These are phyloP conservation scores for Ogataea nitratoaversa DNA, from an alignment of 805 yeast species.

Conservation along the genomic window DNA sequence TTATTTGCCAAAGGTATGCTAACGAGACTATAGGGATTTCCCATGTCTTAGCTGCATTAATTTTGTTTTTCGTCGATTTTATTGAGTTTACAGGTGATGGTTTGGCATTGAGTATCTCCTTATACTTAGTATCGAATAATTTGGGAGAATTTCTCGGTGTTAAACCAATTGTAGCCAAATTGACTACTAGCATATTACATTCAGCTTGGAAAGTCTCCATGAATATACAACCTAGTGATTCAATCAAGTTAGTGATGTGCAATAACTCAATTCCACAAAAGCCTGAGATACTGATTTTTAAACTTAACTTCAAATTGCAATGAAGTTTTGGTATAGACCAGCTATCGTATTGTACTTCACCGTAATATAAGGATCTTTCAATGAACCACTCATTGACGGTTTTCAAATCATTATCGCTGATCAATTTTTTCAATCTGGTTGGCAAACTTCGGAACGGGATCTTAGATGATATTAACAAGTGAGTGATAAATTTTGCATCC, in stretches of 20 bases:
- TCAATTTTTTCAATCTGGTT: slow-evolving; percentile 6
- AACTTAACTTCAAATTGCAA: slow-evolving; percentile 22
- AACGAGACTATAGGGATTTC: slow-evolving; percentile 54
- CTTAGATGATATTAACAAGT: slow-evolving; percentile 26
- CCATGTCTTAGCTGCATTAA: slow-evolving; percentile 56
- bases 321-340: slow-evolving; percentile 27
- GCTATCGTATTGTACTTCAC: slow-evolving; percentile 16
- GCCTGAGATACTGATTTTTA: slow-evolving; percentile 33
- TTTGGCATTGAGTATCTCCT: slow-evolving; percentile 24
- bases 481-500: slow-evolving; percentile 34
- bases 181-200: slow-evolving; percentile 55
- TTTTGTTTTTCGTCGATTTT: slow-evolving; percentile 47
- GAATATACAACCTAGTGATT: slow-evolving; percentile 47
- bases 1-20: slow-evolving; percentile 50
- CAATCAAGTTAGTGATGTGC: slow-evolving; percentile 50
- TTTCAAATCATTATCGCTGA: slow-evolving; percentile 22
- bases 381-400: slow-evolving; percentile 31
- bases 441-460: slow-evolving; percentile 16
- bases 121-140: slow-evolving; percentile 35
- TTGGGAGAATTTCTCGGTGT: slow-evolving; percentile 37
- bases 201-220: slow-evolving; percentile 44
- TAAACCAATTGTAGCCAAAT: slow-evolving; percentile 43
- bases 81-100: slow-evolving; percentile 10
- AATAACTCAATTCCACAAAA: slow-evolving; percentile 27
- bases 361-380: slow-evolving; percentile 26